Base-by-base conservation (phyloP, 805 yeast species). In the Scheffersomyces lignosus region DNA sequence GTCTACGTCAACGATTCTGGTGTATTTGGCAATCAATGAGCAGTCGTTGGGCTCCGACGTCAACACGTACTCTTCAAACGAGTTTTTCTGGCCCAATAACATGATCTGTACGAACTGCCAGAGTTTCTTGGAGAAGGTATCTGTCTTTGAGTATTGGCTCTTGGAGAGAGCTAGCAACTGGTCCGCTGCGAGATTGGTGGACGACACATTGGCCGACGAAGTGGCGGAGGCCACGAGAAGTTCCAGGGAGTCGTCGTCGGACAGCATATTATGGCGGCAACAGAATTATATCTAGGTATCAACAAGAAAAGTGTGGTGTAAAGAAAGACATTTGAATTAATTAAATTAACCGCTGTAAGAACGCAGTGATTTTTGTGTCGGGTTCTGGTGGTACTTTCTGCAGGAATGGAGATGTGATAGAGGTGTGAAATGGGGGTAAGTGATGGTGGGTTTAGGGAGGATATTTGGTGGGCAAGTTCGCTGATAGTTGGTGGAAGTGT, bases 31-130 rank as follows among this genome's bases (percentile, higher is more conserved):
- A 15, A 75, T 64, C 15, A 78, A 60, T 3, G 81, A 69, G 45
- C 80, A 73, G 52, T 78, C 83, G 52, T 70, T 78, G 7, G 81
- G 78, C 44, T 77, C 78, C 15, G 64, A 36, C 3, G 51, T 43
- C 14, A 67, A 28, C 1, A 78, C 66, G 34, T 51, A 56, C 37
- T 59, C 47, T 38, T 78, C 83, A 39, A 78, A 72, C 12, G 57
- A 33, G 39, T 67, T 66, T 5, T 31, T 36, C 12, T 44, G 34
- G 3, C 57, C 48, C 10, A 54, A 37, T 9, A 63, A 8, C 3
- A 47, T 52, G 6, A 58, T 44, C 37, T 51, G 56, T 18, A 55
- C 12, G 36, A 57, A 66, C 41, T 61, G 57, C 34, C 43, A 40
- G n/a, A 56, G 27, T 37, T 60, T 64, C 26, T 45, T 42, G 18